Evolutionary conservation across 2,329 filamentous ascomycete genomes (phyloP), one percentile per base, ranked within the genome.

Genomic region (Aspergillus neoniger): DNA sequence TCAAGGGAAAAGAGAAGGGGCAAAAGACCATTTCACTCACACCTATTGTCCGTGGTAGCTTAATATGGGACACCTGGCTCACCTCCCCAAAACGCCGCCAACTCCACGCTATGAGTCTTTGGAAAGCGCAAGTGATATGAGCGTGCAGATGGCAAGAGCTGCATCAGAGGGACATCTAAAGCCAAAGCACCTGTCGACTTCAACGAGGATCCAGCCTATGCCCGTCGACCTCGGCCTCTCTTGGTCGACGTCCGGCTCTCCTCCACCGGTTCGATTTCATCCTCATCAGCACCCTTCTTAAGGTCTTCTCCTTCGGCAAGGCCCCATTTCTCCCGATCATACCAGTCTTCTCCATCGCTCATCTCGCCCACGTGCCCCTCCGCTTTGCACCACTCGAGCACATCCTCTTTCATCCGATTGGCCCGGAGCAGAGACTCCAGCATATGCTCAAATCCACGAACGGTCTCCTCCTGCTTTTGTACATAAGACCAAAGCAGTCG

Each of bases 281-380:
- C 86, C 58, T 83, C 81, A 58, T 86, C 83, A 41, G 83, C 83
- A 0, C 86, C 86, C 69, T 88, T 88, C 63, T 83, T 82, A 55
- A 88, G 70, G 60, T 84, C 82, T 47, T 84, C 82, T 1, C 82
- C 82, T 38, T 78, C 76, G 3, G 67, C 70, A n/a, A 88, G 72
- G 0, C 81, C 81, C 86, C 85, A 88, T 67, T 85, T 83, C 58
- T 85, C 83, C 19, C 80, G 77, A 67, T 89, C 86, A 65, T 87
- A 86, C 86, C 86, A 89, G 67, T 89, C 86, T 74, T 89, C 86
- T 2, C 86, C 86, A 67, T 89, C 86, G 56, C 84, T 87, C 85
- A 88, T 83, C 69, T 88, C 86, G 4, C 85, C 85, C 15, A 87
- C 75, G 71, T 89, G 86, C 5, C 79, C 86, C 68, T 88, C 86